Evolutionary conservation across 345 rosid genomes (phyloP).

Genomic region (Pistacia integerrima): DNA sequence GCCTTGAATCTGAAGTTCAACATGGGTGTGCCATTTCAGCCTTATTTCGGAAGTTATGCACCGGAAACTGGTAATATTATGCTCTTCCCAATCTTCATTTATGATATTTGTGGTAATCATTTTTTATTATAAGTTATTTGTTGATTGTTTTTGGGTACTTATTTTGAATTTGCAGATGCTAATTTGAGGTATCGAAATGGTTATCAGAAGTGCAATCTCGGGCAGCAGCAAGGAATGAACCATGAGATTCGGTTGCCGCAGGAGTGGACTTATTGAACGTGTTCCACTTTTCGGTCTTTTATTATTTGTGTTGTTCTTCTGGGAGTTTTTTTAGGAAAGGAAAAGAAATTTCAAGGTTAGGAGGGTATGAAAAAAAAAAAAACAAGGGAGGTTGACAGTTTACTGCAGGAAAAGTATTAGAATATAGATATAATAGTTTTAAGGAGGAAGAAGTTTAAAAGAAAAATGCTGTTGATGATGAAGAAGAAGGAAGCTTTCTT

Average conservation of each 20-base stretch:
- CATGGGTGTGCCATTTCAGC: slow-evolving; percentile 24
- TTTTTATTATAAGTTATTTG: too few relatives aligned
- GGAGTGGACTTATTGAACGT: slow-evolving; percentile 72
- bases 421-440: slow-evolving; percentile 5
- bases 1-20: slow-evolving; percentile 66
- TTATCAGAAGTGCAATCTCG: slow-evolving; percentile 31
- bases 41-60: slow-evolving; percentile 28
- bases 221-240: slow-evolving; percentile 31
- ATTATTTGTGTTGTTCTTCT: neutral
- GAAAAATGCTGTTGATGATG: neutral
- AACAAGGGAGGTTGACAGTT: neutral
- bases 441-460: neutral
- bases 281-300: neutral
- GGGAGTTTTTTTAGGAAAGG: slow-evolving; percentile 18
- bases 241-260: slow-evolving; percentile 56
- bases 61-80: slow-evolving; percentile 19
- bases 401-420: neutral
- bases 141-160: neutral
- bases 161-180: neutral
- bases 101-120: too few relatives aligned
- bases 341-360: neutral
- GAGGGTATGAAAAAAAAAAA: too few relatives aligned
- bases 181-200: slow-evolving; percentile 24
- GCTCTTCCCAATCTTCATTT: too few relatives aligned
- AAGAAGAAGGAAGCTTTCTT: neutral